Percentiles rank a stretch among this genome's conserved stretches.
These are phyloP conservation scores for Hypomyces rosellus DNA, from an alignment of 2,329 filamentous ascomycete species.

Conservation along the genomic window DNA sequence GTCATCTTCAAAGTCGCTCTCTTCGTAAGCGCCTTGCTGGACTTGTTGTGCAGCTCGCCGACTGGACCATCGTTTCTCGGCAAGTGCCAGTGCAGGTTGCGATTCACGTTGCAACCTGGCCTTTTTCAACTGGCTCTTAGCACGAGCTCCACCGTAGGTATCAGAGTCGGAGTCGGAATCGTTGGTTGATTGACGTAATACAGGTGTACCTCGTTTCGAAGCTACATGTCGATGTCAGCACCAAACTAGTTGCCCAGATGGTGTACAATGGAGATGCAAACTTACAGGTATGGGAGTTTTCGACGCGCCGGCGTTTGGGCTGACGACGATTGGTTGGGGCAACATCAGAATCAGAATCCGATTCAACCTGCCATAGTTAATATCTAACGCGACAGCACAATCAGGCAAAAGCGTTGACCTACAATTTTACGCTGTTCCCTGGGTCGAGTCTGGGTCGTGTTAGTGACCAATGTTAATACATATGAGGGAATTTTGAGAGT, in stretches of 20 bases:
- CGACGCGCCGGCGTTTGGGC: conserved; percentile 63
- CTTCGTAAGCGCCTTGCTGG: conserved; percentile 56
- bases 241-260: background rate
- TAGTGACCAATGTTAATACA: conserved; percentile 25
- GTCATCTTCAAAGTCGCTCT: conserved; percentile 59
- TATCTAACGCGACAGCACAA: conserved; percentile 6
- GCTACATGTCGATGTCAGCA: conserved; percentile 31
- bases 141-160: conserved; percentile 71
- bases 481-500: conserved; percentile 19
- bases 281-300: conserved; percentile 58
- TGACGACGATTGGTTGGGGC: conserved; percentile 50
- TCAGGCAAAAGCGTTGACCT: conserved; percentile 22
- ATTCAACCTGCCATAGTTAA: conserved; percentile 36
- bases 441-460: conserved; percentile 43
- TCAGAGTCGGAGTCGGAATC: conserved; percentile 67
- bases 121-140: conserved; percentile 65
- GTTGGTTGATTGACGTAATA: conserved; percentile 46
- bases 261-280: conserved; percentile 10
- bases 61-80: conserved; percentile 87
- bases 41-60: conserved; percentile 75
- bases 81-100: conserved; percentile 58
- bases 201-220: conserved; percentile 55
- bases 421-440: conserved; percentile 53
- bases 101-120: conserved; percentile 67
- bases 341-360: conserved; percentile 66